These are phyloP conservation scores for Saccharomycopsis javanensis DNA, from an alignment of 805 yeast species.

Conservation along the genomic window DNA sequence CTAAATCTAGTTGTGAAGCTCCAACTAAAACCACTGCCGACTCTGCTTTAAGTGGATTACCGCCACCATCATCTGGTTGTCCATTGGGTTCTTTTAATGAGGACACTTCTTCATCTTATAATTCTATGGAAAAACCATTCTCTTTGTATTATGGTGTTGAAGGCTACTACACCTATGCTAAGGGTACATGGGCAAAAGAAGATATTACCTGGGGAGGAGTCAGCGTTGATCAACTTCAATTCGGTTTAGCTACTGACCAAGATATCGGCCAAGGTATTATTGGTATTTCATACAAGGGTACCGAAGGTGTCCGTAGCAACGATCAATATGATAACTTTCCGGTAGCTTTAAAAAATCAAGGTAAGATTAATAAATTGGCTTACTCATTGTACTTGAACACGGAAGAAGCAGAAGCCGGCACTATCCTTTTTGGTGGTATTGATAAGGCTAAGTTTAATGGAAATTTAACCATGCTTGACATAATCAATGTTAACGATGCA, in stretches of 20 bases:
- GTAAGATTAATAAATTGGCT: constrained; percentile 38
- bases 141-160: constrained; percentile 14
- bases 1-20: constrained; percentile 12
- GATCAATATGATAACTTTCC: constrained; percentile 29
- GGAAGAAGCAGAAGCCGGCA: constrained; percentile 34
- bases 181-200: constrained; percentile 34
- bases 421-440: constrained; percentile 63
- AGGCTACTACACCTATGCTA: constrained; percentile 32
- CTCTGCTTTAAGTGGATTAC: constrained; percentile 4
- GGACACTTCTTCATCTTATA: constrained; percentile 1
- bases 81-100: constrained; percentile 13
- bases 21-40: neutral
- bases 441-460: constrained; percentile 57
- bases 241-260: constrained; percentile 17
- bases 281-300: constrained; percentile 12
- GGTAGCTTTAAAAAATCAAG: constrained; percentile 28
- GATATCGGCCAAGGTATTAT: constrained; percentile 17
- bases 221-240: constrained; percentile 9
- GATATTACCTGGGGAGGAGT: constrained; percentile 16
- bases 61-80: constrained; percentile 12
- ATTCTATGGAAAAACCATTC: constrained; percentile 1
- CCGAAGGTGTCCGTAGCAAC: constrained; percentile 13
- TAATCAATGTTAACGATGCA: constrained; percentile 33
- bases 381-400: constrained; percentile 53
- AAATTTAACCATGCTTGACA: constrained; percentile 38